Base-by-base conservation (phyloP, 192 early-diverging fungal species). In the Oehlia diaphana region DNA sequence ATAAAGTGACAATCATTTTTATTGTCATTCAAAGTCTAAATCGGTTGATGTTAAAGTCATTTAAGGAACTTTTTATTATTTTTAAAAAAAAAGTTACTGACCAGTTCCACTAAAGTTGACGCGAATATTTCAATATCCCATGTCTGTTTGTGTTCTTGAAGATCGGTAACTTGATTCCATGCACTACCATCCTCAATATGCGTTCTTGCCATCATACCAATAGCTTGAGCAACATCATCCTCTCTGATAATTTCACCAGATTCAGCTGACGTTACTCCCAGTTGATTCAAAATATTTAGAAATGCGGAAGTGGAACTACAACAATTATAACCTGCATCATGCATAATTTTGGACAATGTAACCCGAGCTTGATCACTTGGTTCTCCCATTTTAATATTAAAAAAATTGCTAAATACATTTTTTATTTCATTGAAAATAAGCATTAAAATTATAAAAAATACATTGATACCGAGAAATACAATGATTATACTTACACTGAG, bases 121-220 rank as follows among this genome's bases (percentile, higher is more conserved):
- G 88, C 87, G 81, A 94, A 91, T 44, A 85, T 81, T 21, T 91
- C 90, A 9, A 92, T 87, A 81, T 93, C 86, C 93, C 92, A 94
- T 0, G 80, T 83, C 16, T 83, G 82, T 13, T 85, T 81, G 8
- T 82, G 77, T 53, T 77, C 88, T 66, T 85, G 69, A 21, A 81
- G 82, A 49, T 76, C 84, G 64, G 73, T 80, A 26, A 76, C 21
- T 61, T 31, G 77, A 35, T 37, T 78, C 77, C 77, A 78, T 3
- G 75, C 13, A 42, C 79, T 70, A 74, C 79, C 73, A 65, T 84
- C 79, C 66, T 83, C 85, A 19, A 80, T 79, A 68, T 83, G 85
- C 10, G 87, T 89, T 39, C 77, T 70, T 9, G 87, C 87, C 89
- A 95, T 94, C 86, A 92, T 89, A 23, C 88, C 89, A 44, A 95